Conservation (phyloP, 2,329 filamentous ascomycete genomes). For the Neocucurbitaria cava region DNA sequence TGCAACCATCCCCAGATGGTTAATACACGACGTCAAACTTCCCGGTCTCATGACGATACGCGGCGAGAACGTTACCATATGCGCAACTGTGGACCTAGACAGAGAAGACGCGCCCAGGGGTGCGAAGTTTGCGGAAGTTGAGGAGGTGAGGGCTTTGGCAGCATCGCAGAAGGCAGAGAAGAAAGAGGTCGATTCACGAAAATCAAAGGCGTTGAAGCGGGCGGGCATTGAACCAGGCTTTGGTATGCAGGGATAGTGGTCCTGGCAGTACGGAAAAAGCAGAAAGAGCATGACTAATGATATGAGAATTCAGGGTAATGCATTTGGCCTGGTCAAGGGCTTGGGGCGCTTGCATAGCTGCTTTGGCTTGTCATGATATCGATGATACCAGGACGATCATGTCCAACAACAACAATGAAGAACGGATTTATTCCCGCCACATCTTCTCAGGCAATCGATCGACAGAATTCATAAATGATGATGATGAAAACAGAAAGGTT, state of each 20-base stretch:
- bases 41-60: constrained; percentile 90
- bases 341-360: constrained; percentile 9
- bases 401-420: constrained; percentile 10
- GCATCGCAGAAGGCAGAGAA: constrained; percentile 76
- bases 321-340: constrained; percentile 1
- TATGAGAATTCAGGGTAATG: background rate
- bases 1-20: constrained; percentile 39
- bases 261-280: background rate
- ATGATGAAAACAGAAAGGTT: background rate
- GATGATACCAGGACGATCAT: constrained; percentile 25
- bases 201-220: constrained; percentile 68
- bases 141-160: constrained; percentile 75
- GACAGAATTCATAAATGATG: background rate
- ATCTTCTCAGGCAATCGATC: background rate
- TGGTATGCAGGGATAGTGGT: constrained; percentile 71
- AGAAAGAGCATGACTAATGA: constrained; percentile 12
- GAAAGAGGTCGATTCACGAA: constrained; percentile 59
- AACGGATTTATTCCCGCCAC: background rate
- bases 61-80: constrained; percentile 94
- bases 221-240: constrained; percentile 68
- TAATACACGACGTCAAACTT: constrained; percentile 84
- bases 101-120: constrained; percentile 88
- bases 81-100: constrained; percentile 97
- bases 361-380: constrained; percentile 15
- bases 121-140: constrained; percentile 70